A percentile compares a stretch with the other conserved stretches of the same genome.
Conservation (phyloP, 176 grass and related monocot species). For the Triticum urartu region DNA sequence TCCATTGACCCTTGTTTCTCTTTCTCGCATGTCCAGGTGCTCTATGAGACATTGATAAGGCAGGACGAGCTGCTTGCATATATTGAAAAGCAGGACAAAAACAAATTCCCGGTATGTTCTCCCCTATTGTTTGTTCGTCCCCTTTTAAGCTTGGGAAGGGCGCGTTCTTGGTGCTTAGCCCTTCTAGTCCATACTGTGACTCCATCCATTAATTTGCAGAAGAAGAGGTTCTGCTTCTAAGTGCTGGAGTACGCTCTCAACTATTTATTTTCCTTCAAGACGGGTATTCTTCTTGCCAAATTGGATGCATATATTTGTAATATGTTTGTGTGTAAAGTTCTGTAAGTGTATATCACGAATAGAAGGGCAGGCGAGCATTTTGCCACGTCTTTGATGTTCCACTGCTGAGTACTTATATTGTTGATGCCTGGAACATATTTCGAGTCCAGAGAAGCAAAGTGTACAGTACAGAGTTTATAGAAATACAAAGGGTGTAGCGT, state of each 20-base stretch:
- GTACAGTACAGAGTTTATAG: not conserved
- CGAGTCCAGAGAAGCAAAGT: not conserved
- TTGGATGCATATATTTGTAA: constrained; percentile 8
- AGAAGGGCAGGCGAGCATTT: not conserved
- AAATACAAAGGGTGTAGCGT: not conserved
- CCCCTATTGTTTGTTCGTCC: not conserved
- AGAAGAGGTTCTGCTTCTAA: constrained; percentile 57
- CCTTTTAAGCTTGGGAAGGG: not conserved
- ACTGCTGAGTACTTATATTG: not conserved
- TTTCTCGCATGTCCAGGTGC: constrained; percentile 37
- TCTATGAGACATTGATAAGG: constrained; percentile 72
- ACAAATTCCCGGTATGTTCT: constrained; percentile 57
- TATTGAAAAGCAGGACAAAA: constrained; percentile 53
- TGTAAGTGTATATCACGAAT: constrained; percentile 6
- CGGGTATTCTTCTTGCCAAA: not conserved
- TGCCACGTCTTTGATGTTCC: not conserved
- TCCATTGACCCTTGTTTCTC: constrained; percentile 7
- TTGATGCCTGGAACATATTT: not conserved
- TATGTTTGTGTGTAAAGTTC: constrained; percentile 6
- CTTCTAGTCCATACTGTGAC: not conserved
- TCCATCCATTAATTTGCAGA: constrained; percentile 35
- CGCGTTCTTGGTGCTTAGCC: not conserved
- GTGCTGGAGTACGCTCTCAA: not conserved
- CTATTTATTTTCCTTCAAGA: not conserved
- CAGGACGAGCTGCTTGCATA: constrained; percentile 90